Evolutionary conservation across 140 eudicot species (phyloP), one percentile per base, ranked within the genome.

Genomic region (Cichorium intybus): DNA sequence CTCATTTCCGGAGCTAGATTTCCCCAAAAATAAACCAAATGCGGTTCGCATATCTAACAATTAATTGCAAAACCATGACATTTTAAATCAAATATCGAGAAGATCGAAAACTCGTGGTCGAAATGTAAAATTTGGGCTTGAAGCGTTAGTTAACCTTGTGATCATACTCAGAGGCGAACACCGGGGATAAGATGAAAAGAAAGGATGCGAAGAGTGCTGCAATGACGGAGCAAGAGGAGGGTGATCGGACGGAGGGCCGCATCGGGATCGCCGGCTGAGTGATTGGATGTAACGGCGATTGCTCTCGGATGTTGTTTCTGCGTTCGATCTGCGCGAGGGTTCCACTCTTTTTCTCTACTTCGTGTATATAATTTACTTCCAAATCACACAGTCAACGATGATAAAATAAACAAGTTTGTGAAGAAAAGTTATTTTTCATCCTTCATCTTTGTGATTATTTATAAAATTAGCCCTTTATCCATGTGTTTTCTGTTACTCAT

Each of bases 91-190:
- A 49, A 57, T 73, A 81, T 72, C 78, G 46, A 39, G 52, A 15
- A 43, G n/a, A 43, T 67, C 55, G 57, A 57, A 10, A 24, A 57
- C 10, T 12, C 43, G 51, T 20, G 54, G 5, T 15, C 16, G 46
- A 46, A 31, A 35, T 8, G 61, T 55, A 1, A 62, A 43, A 22
- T 43, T 57, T 45, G 20, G 31, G 71, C 16, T 47, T 22, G 16
- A 28, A 5, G 29, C 35, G 20, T 28, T 22, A 34, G 35, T 18
- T 14, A 20, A 88, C 93, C 90, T 73, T 88, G 80, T 88, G 89
- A 78, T 88, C 96, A 46, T 77, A 78, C 71, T 88, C 97, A n/a
- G 93, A 77, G 10, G 90, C 95, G 68, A 80, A 57, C 56, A 68
- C 95, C 81, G 88, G 81, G 66, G 94, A 75, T 34, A 73, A 59